Conservation (phyloP, 2,329 filamentous ascomycete genomes). For the Ceratocystiopsis brevicomis region DNA sequence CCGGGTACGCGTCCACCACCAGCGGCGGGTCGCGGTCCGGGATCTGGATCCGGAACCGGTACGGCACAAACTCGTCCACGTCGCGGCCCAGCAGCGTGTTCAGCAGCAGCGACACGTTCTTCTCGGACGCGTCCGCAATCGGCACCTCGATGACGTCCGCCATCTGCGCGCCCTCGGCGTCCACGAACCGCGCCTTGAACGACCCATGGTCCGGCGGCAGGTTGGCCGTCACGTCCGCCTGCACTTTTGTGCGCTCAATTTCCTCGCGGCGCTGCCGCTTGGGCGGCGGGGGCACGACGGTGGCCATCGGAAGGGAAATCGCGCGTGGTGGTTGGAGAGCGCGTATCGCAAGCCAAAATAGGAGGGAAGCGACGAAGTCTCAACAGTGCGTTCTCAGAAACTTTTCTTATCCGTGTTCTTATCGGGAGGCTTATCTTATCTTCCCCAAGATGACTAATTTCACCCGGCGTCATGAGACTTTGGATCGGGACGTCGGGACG, state of each 20-base stretch:
- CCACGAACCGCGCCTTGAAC: conserved; percentile 72
- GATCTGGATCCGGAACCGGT: conserved; percentile 41
- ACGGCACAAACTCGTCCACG: conserved; percentile 39
- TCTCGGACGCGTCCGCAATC: conserved; percentile 67
- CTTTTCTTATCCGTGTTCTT: background rate
- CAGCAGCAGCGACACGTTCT: conserved; percentile 71
- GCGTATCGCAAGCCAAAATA: too few relatives aligned
- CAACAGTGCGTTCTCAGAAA: too few relatives aligned
- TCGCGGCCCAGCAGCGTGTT: conserved; percentile 62
- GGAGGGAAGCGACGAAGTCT: too few relatives aligned
- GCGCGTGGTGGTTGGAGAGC: too few relatives aligned
- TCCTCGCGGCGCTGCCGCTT: conserved; percentile 70
- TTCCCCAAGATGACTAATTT: too few relatives aligned
- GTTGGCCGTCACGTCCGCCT: conserved; percentile 55
- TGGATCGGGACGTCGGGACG: too few relatives aligned
- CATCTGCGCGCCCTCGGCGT: conserved; percentile 57
- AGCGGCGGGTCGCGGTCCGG: conserved; percentile 25
- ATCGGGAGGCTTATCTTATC: conserved; percentile 5
- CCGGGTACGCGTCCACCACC: conserved; percentile 36
- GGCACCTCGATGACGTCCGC: conserved; percentile 54
- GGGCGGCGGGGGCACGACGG: conserved; percentile 17
- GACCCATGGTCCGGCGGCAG: conserved; percentile 53
- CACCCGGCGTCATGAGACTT: too few relatives aligned
- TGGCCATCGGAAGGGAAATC: conserved; percentile 15
- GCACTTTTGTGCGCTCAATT: conserved; percentile 49